Base-by-base conservation (phyloP, 2,329 filamentous ascomycete species). In the Microcera coccophila region DNA sequence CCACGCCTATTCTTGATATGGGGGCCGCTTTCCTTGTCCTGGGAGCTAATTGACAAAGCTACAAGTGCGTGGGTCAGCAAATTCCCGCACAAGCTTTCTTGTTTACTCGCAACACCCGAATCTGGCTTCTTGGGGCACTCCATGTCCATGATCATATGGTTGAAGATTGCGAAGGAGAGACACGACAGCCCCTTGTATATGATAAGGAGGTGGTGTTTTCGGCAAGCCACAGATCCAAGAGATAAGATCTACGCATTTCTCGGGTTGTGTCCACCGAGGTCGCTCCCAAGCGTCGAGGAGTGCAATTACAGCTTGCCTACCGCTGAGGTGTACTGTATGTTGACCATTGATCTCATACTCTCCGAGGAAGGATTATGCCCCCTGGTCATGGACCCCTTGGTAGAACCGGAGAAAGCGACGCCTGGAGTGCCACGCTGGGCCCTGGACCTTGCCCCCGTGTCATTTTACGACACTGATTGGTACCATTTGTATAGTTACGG, bases 361-460 rank as follows among this genome's bases (percentile, higher is more conserved):
- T 29, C n/a, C 41, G 36, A 49, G 15, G 34, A 44, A 28, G 36
- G 37, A 12, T 38, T 49, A 3, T 5, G 38, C 7, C 26, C 44
- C 9, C 41, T 49, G 15, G 39, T 44, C 20, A 31, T 38, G 28
- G 44, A 49, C 16, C 44, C 47, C 10, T 29, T 41, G 10, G n/a
- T 49, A 16, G 47, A 49, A 24, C 24, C 17, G 3, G 35, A 44
- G 14, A 31, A 35, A 19, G 47, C 47, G 11, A 49, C 47, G 14
- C 39, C 44, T 4, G 44, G 41, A 11, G 39, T 47, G 16, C 47
- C 44, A 18, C 44, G 41, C 4, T 49, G 44, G 47, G 47, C 44
- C 4, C 32, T 47, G 2, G 44, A 49, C 32, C 33, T 38, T 12
- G 18, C 29, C 9, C 12, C 38, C 32, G 32, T 39, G 11, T 43